Evolutionary conservation across 2,329 filamentous ascomycete genomes (phyloP).

Genomic region (Colletotrichum sp.): DNA sequence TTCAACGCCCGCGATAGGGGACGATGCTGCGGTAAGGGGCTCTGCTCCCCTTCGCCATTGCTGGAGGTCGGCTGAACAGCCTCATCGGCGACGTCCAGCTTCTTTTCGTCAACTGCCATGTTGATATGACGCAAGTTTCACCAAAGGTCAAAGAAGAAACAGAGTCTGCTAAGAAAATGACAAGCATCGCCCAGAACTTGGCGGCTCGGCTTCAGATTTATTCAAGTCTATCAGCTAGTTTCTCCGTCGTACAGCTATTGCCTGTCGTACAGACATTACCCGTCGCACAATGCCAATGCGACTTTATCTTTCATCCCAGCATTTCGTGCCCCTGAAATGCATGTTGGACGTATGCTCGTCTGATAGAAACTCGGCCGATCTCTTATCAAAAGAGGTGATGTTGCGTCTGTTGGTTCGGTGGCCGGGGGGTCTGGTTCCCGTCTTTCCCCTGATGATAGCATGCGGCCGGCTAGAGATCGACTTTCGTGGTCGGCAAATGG

Average conservation of each 20-base stretch:
- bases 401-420: neutral
- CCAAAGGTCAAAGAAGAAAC: fast-evolving
- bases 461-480: neutral
- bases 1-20: slow-evolving; percentile 5
- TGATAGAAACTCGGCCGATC: neutral
- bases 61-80: neutral
- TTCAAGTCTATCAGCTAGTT: neutral
- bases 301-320: neutral
- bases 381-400: neutral
- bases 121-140: neutral
- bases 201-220: neutral
- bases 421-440: neutral
- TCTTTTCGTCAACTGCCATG: neutral
- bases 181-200: neutral
- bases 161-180: neutral
- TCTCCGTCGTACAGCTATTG: neutral
- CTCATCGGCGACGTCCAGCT: neutral
- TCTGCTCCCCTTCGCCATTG: neutral
- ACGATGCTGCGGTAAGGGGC: neutral
- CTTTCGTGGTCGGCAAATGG: neutral
- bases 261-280: neutral
- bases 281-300: neutral
- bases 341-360: neutral
- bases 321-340: neutral
- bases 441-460: neutral